Evolutionary conservation across 306 rosid genomes (phyloP).

Genomic region (barrel medic (Medicago truncatula)): MtrunA17r5.0-ANR NC_053042.1:6574001-6574500

Average conservation of each 20-base stretch:
- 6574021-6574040: too few species aligned
- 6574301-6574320: constrained; percentile 48
- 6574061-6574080: too few species aligned
- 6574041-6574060: too few species aligned
- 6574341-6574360: not conserved
- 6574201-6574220: constrained; percentile 19
- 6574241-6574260: not conserved
- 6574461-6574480: not conserved
- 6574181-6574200: constrained; percentile 37
- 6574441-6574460: not conserved
- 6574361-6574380: constrained; percentile 37
- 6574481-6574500: not conserved
- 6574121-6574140: too few species aligned
- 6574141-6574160: not conserved
- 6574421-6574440: not conserved
- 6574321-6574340: not conserved
- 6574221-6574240: not conserved
- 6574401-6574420: not conserved
- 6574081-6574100: too few species aligned
- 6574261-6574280: not conserved
- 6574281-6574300: constrained; percentile 37
- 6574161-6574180: constrained; percentile 24
- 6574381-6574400: constrained; percentile 23
- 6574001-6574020: too few species aligned
- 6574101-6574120: too few species aligned